Conservation (phyloP, 2,329 filamentous ascomycete species). For the Chrysosporium keratinophilum region DNA sequence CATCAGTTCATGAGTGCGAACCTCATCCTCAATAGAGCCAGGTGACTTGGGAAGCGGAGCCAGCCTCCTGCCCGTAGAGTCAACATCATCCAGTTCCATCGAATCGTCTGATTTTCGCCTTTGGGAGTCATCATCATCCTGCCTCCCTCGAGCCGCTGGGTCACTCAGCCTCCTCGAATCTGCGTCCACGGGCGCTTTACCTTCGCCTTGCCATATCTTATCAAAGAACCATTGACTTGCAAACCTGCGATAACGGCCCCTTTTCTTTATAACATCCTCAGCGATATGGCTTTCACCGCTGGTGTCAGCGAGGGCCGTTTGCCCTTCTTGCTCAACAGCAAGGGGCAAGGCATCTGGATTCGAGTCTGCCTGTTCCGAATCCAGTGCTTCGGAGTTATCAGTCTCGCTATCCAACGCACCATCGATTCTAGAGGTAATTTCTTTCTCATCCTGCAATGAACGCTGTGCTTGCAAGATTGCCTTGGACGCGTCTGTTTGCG, state of each 20-base stretch:
- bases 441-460: constrained; percentile 16
- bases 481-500: constrained; percentile 59
- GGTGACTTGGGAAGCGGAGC: neutral
- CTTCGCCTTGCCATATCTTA: constrained; percentile 57
- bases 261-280: constrained; percentile 75
- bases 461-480: constrained; percentile 46
- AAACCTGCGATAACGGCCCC: constrained; percentile 78
- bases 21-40: constrained; percentile 16
- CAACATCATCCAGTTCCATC: constrained; percentile 17
- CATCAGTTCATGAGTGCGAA: constrained; percentile 49
- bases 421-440: constrained; percentile 31
- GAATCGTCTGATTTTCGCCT: constrained; percentile 3
- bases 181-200: constrained; percentile 3
- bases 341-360: constrained; percentile 17
- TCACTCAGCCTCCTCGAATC: constrained; percentile 9
- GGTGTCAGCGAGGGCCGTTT: constrained; percentile 23
- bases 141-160: constrained; percentile 10
- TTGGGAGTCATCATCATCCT: neutral
- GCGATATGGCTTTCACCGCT: constrained; percentile 54
- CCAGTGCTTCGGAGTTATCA: constrained; percentile 11
- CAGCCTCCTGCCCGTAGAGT: constrained; percentile 6
- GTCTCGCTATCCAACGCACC: constrained; percentile 17
- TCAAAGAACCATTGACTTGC: constrained; percentile 85
- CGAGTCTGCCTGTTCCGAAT: neutral
- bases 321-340: constrained; percentile 20